phyloP scores from a whole-genome alignment of 441 rosid genomes.

The Isatis lusitanica region DNA sequence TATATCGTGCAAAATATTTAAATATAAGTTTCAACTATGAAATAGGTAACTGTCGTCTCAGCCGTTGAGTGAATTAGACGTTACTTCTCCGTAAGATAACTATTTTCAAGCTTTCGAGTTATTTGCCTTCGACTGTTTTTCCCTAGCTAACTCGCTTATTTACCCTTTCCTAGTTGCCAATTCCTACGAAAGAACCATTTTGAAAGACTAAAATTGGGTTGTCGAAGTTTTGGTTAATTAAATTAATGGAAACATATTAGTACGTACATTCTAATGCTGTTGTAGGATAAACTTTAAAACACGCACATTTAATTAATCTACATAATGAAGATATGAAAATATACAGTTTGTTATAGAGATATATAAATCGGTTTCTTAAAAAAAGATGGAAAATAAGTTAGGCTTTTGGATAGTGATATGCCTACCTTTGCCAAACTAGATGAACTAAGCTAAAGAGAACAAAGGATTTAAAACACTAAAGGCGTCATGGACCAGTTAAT shows the following conservation, averaged over 20 bases:
- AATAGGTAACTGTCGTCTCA: slow-evolving; percentile 37
- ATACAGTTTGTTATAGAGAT: neutral
- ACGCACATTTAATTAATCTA: too few relatives aligned
- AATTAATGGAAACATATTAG: too few relatives aligned
- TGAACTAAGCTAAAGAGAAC: neutral
- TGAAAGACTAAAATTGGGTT: neutral
- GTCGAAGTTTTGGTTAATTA: neutral
- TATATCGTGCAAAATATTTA: slow-evolving; percentile 14
- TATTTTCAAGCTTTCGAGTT: neutral
- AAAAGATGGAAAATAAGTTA: neutral
- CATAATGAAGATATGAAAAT: neutral
- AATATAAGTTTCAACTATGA: slow-evolving; percentile 11
- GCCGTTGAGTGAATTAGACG: slow-evolving; percentile 45
- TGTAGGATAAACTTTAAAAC: too few relatives aligned
- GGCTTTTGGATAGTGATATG: slow-evolving; percentile 2
- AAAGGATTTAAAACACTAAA: neutral
- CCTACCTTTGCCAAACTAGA: slow-evolving; percentile 31
- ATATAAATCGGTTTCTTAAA: neutral
- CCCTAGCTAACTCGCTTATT: neutral
- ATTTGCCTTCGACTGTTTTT: neutral
- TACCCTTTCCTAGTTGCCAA: neutral
- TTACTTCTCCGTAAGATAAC: slow-evolving; percentile 25
- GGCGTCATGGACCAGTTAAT: slow-evolving; percentile 13
- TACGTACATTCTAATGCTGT: too few relatives aligned
- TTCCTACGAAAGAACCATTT: neutral